Evolutionary conservation across 257 asterid species (phyloP), one percentile per base, ranked within the genome.

Genomic region (Solanum pennellii): DNA sequence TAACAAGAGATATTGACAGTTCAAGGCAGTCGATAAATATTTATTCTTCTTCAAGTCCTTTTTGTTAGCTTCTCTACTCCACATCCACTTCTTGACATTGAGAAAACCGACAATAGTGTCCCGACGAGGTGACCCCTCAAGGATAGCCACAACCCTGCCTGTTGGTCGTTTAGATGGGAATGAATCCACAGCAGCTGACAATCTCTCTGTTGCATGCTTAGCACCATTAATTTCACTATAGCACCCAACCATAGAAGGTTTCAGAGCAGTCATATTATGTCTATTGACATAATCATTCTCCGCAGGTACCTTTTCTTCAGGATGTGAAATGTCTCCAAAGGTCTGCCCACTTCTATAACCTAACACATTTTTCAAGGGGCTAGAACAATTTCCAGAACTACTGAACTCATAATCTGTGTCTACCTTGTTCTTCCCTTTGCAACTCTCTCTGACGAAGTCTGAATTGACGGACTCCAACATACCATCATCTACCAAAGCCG

Each of bases 141-240:
- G 86, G 83, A 96, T 83, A 59, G 96, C 94, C 69, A 95, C 98
- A 88, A 96, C 98, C 87, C 89, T 88, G 68, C 99, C 98, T 60
- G 98, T 96, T 12, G 99, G 99, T 49, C 99, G 93, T 83, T 94
- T 95, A 39, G 94, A 92, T 45, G 98, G 98, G 82, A 90, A 72
- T 66, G 84, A 90, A 89, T 89, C 83, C 88, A 91, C 87, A 42
- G 88, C 60, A 45, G 91, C 84, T 85, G 93, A 91, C 79, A 96
- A 80, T 39, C 89, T 93, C 75, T 93, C 97, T 75, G 91, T 74
- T 73, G 93, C 91, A 89, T 59, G 84, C 84, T 87, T 74, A 60
- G 87, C 82, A 82, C 83, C 94, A 86, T 86, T 49, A 39, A 76
- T 88, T 56, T 88, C 88, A 31, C 27, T 82, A 82, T 73, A 52